Percentiles rank a stretch among this genome's conserved stretches.
These are phyloP conservation scores for Serpula lacrymans DNA, from an alignment of 768 basidiomycete species.

Conservation along the genomic window DNA sequence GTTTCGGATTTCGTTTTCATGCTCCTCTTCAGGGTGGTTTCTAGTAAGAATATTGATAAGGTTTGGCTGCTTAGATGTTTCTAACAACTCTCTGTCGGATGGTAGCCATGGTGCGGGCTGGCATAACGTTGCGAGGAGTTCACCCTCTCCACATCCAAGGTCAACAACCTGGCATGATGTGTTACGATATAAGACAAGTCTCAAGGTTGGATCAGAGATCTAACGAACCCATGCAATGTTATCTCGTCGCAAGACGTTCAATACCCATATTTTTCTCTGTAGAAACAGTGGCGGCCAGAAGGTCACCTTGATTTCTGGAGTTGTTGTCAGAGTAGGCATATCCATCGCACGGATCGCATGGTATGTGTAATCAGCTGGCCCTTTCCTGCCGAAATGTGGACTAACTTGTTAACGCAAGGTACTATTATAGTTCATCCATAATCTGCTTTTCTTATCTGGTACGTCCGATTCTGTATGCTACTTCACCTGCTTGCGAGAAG, in stretches of 20 bases:
- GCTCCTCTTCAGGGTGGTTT: not conserved
- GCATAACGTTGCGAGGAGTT: slow-evolving; percentile 63
- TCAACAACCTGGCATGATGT: slow-evolving; percentile 59
- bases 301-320: slow-evolving; percentile 53
- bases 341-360: no score
- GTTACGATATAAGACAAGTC: not conserved
- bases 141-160: slow-evolving; percentile 82
- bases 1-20: slow-evolving; percentile 32
- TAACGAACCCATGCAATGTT: slow-evolving; percentile 47
- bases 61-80: no score
- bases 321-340: no score
- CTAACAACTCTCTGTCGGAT: no score
- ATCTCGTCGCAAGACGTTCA: slow-evolving; percentile 59
- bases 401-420: no score
- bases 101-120: slow-evolving; percentile 73
- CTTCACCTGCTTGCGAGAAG: no score
- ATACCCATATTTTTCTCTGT: slow-evolving; percentile 70
- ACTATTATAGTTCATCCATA: no score
- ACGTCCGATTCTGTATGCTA: no score
- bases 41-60: not conserved
- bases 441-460: no score
- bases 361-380: no score
- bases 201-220: not conserved
- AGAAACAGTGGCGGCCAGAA: slow-evolving; percentile 68
- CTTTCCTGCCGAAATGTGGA: no score